Evolutionary conservation across 2,329 filamentous ascomycete genomes (phyloP), one percentile per base, ranked within the genome.

Genomic region (Aspergillus amoenus): DNA sequence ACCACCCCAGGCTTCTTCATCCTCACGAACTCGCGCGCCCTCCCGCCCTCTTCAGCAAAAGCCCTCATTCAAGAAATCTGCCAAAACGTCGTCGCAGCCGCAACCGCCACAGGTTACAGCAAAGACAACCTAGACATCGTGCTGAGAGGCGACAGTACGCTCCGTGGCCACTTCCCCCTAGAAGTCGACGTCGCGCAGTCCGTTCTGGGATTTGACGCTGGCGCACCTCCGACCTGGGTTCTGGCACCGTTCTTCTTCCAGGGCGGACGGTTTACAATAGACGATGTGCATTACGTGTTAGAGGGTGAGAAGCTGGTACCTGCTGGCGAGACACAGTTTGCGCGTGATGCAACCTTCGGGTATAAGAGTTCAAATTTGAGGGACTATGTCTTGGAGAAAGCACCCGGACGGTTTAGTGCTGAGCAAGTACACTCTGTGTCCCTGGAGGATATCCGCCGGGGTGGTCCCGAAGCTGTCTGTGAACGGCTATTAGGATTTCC

Each of bases 191-290:
- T 79, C 0, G 80, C 78, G 0, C 78, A 83, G 56, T 69, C 74
- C 1, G 78, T 81, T 1, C 73, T 84, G 0, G 82, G 82, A 0
- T 66, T 72, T 1, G 43, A 13, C 43, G 75, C 77, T 0, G 81
- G 84, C 60, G 81, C 78, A 0, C 83, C 24, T 9, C 27, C 82
- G 77, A 72, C 22, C 5, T 45, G 43, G 43, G 43, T 86, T 2
- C 70, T 86, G 0, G 82, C 82, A 0, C 84, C 84, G 0, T 85
- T 85, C 67, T 86, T 86, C 65, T 72, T 80, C 3, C 82, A 86
- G 61, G 84, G 84, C 5, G 83, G 84, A 0, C 67, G 84, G 3
- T 82, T 81, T 43, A 86, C 83, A 0, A 82, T 85, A 13, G 66
- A 80, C 27, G 80, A 86, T 64, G 76, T 85, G 1, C 83, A 86